Evolutionary conservation across 2,329 filamentous ascomycete species (phyloP), one percentile per base, ranked within the genome.

Genomic region (Calycina herbarum): DNA sequence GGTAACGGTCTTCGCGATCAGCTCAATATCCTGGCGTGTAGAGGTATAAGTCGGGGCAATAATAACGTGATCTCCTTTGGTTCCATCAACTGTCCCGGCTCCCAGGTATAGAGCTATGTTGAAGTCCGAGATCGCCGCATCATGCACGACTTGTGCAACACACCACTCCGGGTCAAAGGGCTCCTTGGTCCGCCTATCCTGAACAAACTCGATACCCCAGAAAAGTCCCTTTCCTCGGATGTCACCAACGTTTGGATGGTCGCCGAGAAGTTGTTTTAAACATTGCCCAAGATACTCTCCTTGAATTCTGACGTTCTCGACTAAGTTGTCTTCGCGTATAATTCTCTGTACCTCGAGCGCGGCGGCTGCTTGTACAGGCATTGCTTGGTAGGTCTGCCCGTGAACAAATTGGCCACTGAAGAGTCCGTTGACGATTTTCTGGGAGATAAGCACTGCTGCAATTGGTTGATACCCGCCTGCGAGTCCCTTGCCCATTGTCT

Each of bases 401-500:
- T 76, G 75, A 24, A 74, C 66, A 33, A 76, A 76, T 58, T 73
- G 69, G 2, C 73, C 71, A 27, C 67, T 72, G 2, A 73, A 71
- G 13, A 76, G 64, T n/a, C 65, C 79, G 54, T 84, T 76, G 20
- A 85, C 78, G 3, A 91, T 79, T n/a, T 77, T 79, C 1, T 78
- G 72, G 24, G 81, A 81, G 1, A 86, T 79, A 1, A 92, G 78
- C 27, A 90, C 78, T 0, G 81, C 88, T 0, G 88, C 86, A 8
- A 90, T 80, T 0, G 87, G 83, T 51, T 82, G 81, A 67, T 86
- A 90, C 0, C 89, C 89, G 20, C 83, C 88, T 0, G 84, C 87
- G 0, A 92, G 79, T 0, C 85, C 86, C 74, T 92, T 92, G 0
- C 86, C 89, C 10, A 90, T 78, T 0, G 87, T 86, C 74, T 89